Conservation (phyloP, 768 basidiomycete species). For the Nidula microcarpa region DNA sequence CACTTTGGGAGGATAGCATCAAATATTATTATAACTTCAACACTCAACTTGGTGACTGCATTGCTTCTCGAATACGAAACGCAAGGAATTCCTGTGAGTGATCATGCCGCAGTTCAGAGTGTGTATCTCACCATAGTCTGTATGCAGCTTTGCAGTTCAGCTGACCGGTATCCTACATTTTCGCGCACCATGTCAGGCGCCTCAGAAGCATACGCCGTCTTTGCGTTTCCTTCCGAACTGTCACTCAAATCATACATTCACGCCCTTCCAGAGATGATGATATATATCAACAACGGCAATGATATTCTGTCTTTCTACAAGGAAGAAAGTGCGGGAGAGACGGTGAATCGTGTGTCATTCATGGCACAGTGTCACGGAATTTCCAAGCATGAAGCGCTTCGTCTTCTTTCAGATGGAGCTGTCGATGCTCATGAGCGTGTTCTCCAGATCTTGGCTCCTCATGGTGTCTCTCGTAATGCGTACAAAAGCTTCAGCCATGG, state of each 20-base stretch:
- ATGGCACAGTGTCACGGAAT: slow-evolving; percentile 16
- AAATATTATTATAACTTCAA: slow-evolving; percentile 30
- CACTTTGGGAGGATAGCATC: slow-evolving; percentile 23
- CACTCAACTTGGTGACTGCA: slow-evolving; percentile 29
- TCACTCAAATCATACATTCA: slow-evolving; percentile 21
- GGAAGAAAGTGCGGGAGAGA: slow-evolving; percentile 32
- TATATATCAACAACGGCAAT: background rate
- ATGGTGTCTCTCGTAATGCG: slow-evolving; percentile 7
- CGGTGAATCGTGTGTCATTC: slow-evolving; percentile 30
- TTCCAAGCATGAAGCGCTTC: slow-evolving; percentile 22
- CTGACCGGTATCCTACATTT: slow-evolving; percentile 15
- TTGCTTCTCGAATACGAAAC: slow-evolving; percentile 24
- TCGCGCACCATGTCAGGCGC: slow-evolving; percentile 25
- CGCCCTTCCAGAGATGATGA: background rate
- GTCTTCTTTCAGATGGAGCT: slow-evolving; percentile 17
- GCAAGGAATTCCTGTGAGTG: slow-evolving; percentile 18
- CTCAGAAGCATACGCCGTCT: slow-evolving; percentile 27
- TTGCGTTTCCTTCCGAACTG: slow-evolving; percentile 28
- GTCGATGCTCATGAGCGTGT: slow-evolving; percentile 16
- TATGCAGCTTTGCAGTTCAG: slow-evolving; percentile 6
- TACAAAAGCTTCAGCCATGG: slow-evolving; percentile 13
- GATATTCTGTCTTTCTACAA: slow-evolving; percentile 39
- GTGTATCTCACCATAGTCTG: background rate
- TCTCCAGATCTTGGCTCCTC: slow-evolving; percentile 14
- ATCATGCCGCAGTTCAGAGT: background rate